Conservation (phyloP, 192 early-diverging fungal genomes). For the Umbelopsis sp. region DNA sequence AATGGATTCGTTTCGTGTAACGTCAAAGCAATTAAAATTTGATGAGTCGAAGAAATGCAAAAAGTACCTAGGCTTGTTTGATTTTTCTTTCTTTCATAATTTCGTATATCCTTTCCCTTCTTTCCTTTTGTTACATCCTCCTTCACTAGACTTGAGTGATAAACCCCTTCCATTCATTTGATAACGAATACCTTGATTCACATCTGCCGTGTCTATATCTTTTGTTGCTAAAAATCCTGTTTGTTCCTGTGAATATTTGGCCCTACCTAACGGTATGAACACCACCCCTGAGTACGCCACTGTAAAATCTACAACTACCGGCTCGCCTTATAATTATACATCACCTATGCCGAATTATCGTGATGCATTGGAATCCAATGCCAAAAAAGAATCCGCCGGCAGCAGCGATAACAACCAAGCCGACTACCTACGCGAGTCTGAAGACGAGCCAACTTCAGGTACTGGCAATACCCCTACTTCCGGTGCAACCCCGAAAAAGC, state of each 20-base stretch:
- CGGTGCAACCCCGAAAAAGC: slow-evolving; percentile 35
- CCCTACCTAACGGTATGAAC: slow-evolving; percentile 1
- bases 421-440: neutral
- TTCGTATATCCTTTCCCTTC: slow-evolving; percentile 14
- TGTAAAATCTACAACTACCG: slow-evolving; percentile 6
- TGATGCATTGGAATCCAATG: slow-evolving; percentile 8
- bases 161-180: slow-evolving; percentile 26
- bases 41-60: slow-evolving; percentile 20
- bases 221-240: neutral
- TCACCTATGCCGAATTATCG: slow-evolving; percentile 16
- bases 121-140: slow-evolving; percentile 12
- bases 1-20: slow-evolving; percentile 21
- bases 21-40: slow-evolving; percentile 21
- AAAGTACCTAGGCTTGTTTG: slow-evolving; percentile 12
- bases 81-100: slow-evolving; percentile 17
- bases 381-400: neutral
- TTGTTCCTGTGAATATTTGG: slow-evolving; percentile 1
- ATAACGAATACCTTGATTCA: neutral
- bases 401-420: neutral
- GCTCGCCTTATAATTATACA: neutral
- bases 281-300: slow-evolving; percentile 1
- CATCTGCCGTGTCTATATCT: neutral
- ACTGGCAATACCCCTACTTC: neutral
- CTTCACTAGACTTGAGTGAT: slow-evolving; percentile 14
- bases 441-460: neutral